Evolutionary conservation across 2,329 filamentous ascomycete species (phyloP), one percentile per base, ranked within the genome.

Genomic region (Neobulgaria alba): DNA sequence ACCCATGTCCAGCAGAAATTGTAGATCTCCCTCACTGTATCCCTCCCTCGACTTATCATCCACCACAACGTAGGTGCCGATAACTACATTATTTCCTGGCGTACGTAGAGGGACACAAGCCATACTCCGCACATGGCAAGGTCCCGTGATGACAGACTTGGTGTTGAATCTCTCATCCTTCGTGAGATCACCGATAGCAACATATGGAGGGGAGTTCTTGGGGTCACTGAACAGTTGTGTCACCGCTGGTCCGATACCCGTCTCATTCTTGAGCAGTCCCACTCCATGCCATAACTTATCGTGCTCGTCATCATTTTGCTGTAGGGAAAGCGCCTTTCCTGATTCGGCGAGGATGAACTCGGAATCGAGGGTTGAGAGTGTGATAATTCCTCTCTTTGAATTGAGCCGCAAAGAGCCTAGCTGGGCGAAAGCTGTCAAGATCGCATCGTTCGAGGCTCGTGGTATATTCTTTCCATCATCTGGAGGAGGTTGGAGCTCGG

Each of bases 31-130:
- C 0, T 63, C 52, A 9, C 61, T 61, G 14, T 82, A 52, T 0
- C 69, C 71, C 31, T 69, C 52, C 10, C 74, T 69, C 0, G 73
- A 68, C n/a, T 65, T 64, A 32, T 73, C 68, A 48, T 82, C 77
- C 3, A 78, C 61, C 2, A 82, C 68, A 38, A 72, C 71, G 43
- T 78, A 76, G 9, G 68, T 69, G 8, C 79, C 79, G 41, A 84
- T 75, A 34, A 69, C 68, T 49, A 73, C 69, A 19, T 72, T 68
- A 26, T 67, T 70, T 4, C 54, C 53, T 0, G 68, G 68, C 3
- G 73, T 77, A 18, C 70, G 68, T 39, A 84, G 73, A 0, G 79
- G 79, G 0, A 80, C 77, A 14, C 72, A 72, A 4, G 72, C 73
- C 43, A 76, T 75, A 20, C 15, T 14, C n/a, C 12, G n/a, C 21